Percentiles rank a stretch among this genome's conserved stretches.
These are phyloP conservation scores for Fusarium gaditjirri DNA, from an alignment of 2,329 filamentous ascomycete species.

Conservation along the genomic window DNA sequence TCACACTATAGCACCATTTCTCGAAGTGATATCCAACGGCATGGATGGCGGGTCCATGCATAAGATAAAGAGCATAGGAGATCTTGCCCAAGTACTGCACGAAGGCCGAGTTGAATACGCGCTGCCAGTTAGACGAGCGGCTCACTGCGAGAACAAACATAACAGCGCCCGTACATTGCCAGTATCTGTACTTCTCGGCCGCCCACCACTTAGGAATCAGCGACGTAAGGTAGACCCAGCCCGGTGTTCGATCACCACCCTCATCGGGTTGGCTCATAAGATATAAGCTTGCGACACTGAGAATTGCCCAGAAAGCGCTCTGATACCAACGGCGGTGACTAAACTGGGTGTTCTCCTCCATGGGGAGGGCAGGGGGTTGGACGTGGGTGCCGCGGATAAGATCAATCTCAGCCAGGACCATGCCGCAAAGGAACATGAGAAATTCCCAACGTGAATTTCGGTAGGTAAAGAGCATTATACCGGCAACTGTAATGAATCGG, in stretches of 20 bases:
- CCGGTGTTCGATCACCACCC: conserved; percentile 59
- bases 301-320: conserved; percentile 50
- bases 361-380: conserved; percentile 43
- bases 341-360: conserved; percentile 30
- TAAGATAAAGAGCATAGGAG: conserved; percentile 70
- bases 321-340: conserved; percentile 16
- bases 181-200: conserved; percentile 64
- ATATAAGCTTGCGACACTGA: conserved; percentile 64
- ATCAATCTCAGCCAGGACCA: conserved; percentile 66
- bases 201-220: conserved; percentile 62
- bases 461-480: conserved; percentile 58
- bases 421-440: conserved; percentile 64
- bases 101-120: conserved; percentile 59
- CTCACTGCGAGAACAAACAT: conserved; percentile 63
- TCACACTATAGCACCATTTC: conserved; percentile 59
- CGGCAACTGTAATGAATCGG: conserved; percentile 56
- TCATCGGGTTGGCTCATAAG: conserved; percentile 56
- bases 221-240: conserved; percentile 60
- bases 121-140: conserved; percentile 58
- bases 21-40: conserved; percentile 63
- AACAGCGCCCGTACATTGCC: conserved; percentile 64
- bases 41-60: conserved; percentile 68
- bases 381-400: conserved; percentile 59
- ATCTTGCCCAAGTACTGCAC: conserved; percentile 70
- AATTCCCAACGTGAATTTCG: conserved; percentile 64